Percentiles rank a stretch among this genome's conserved stretches.
phyloP scores from a whole-genome alignment of 164 flowering plant genomes.

The Platanus orientalis region DNA sequence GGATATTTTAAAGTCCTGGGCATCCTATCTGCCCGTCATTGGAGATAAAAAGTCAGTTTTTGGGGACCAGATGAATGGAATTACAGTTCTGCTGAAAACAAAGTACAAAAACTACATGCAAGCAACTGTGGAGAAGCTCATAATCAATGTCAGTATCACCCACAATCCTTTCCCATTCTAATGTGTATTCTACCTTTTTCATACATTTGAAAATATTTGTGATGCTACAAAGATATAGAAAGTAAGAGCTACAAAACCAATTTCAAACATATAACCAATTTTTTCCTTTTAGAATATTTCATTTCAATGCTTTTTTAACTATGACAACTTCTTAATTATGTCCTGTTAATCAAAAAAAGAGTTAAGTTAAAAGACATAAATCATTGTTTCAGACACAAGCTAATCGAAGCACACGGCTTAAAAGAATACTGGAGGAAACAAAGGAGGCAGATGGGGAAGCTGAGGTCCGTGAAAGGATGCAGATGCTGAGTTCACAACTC shows the following conservation, averaged over 20 bases:
- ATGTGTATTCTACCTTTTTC: background rate
- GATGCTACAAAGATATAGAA: background rate
- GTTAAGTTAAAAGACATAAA: background rate
- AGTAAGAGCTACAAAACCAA: background rate
- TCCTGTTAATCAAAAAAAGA: background rate
- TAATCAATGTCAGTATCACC: conserved; percentile 55
- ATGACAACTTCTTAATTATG: background rate
- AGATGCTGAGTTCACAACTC: conserved; percentile 53
- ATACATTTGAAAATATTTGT: background rate
- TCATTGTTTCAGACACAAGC: conserved; percentile 44
- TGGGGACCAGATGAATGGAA: conserved; percentile 86
- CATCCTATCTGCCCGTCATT: conserved; percentile 56
- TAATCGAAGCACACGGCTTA: conserved; percentile 55
- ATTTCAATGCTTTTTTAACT: background rate
- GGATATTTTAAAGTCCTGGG: conserved; percentile 76
- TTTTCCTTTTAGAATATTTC: background rate
- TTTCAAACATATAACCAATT: background rate
- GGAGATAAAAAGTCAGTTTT: conserved; percentile 57
- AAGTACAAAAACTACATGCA: conserved; percentile 88
- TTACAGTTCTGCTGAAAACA: conserved; percentile 79
- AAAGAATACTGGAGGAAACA: conserved; percentile 80
- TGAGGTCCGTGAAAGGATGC: conserved; percentile 92
- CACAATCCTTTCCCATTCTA: background rate
- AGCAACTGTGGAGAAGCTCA: conserved; percentile 76
- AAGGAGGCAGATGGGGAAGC: conserved; percentile 82